Percentiles rank a stretch among this genome's conserved stretches.
phyloP scores from a whole-genome alignment of 1,139 yeast genomes.

The Debaryomyces robertsiae region DNA sequence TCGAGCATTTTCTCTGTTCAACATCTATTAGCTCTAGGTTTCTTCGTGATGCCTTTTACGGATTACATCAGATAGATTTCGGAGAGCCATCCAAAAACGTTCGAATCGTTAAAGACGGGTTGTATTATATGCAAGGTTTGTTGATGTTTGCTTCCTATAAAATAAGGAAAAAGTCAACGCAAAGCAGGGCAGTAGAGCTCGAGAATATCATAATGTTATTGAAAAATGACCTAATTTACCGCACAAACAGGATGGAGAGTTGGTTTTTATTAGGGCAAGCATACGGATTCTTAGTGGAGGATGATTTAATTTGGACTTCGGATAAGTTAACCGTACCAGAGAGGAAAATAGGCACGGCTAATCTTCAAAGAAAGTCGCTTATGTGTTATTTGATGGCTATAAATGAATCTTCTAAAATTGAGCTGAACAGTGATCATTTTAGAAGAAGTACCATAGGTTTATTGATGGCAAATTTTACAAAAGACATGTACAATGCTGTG shows the following conservation, averaged over 20 bases:
- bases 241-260: slow-evolving; percentile 72
- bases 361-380: slow-evolving; percentile 68
- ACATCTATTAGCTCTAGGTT: slow-evolving; percentile 50
- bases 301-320: slow-evolving; percentile 87
- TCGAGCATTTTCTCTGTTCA: slow-evolving; percentile 56
- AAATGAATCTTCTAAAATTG: slow-evolving; percentile 41
- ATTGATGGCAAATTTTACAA: slow-evolving; percentile 61
- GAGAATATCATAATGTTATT: slow-evolving; percentile 71
- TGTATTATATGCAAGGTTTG: slow-evolving; percentile 74
- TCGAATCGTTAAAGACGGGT: slow-evolving; percentile 46
- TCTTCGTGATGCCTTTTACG: slow-evolving; percentile 61
- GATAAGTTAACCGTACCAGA: slow-evolving; percentile 73
- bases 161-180: slow-evolving; percentile 70
- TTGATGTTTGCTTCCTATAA: slow-evolving; percentile 67
- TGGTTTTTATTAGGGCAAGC: slow-evolving; percentile 89
- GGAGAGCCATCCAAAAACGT: slow-evolving; percentile 16
- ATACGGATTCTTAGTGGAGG: slow-evolving; percentile 78
- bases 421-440: slow-evolving; percentile 18
- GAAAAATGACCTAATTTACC: slow-evolving; percentile 65
- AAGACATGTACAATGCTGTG: slow-evolving; percentile 62
- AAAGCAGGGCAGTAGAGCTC: slow-evolving; percentile 78
- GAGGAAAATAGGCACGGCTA: slow-evolving; percentile 62
- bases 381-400: slow-evolving; percentile 78
- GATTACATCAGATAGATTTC: slow-evolving; percentile 47
- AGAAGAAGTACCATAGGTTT: slow-evolving; percentile 40